A percentile compares a stretch with the other conserved stretches of the same genome.
Conservation (phyloP, 208 protist genomes). For the Trypanosoma caninum region DNA sequence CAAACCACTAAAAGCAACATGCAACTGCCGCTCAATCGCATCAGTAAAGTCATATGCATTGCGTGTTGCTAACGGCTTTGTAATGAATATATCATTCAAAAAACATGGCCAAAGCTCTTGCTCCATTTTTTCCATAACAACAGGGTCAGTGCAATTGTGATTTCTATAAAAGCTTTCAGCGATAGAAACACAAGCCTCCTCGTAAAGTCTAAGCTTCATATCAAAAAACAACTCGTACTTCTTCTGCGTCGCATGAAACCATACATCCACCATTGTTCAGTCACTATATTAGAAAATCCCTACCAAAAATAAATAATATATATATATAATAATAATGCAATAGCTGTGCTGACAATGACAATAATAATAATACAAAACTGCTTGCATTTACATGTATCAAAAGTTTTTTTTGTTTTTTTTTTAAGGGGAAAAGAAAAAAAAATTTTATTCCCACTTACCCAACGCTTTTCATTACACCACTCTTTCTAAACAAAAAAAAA, state of each 20-base stretch:
- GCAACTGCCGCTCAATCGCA: slow-evolving; percentile 44
- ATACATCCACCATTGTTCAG: slow-evolving; percentile 31
- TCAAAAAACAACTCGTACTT: slow-evolving; percentile 45
- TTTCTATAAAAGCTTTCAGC: neutral
- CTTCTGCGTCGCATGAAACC: slow-evolving; percentile 45
- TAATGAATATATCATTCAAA: slow-evolving; percentile 18
- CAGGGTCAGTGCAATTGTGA: neutral
- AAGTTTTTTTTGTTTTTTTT: no score
- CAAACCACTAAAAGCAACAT: slow-evolving; percentile 42
- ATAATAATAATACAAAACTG: no score
- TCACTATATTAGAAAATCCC: neutral
- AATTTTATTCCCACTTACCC: no score
- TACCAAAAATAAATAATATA: neutral
- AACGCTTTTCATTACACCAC: no score
- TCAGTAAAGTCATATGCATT: slow-evolving; percentile 36
- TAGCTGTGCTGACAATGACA: no score
- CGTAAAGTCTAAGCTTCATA: slow-evolving; percentile 61
- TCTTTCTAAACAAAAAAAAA: neutral
- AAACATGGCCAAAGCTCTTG: neutral
- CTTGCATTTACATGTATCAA: no score
- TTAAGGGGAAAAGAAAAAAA: no score
- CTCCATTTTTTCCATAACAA: no score
- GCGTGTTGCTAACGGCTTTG: slow-evolving; percentile 18
- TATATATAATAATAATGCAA: neutral
- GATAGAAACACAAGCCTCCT: slow-evolving; percentile 32